phyloP scores from a whole-genome alignment of 2,329 filamentous ascomycete genomes.

The Byssoonygena ceratinophila region DNA sequence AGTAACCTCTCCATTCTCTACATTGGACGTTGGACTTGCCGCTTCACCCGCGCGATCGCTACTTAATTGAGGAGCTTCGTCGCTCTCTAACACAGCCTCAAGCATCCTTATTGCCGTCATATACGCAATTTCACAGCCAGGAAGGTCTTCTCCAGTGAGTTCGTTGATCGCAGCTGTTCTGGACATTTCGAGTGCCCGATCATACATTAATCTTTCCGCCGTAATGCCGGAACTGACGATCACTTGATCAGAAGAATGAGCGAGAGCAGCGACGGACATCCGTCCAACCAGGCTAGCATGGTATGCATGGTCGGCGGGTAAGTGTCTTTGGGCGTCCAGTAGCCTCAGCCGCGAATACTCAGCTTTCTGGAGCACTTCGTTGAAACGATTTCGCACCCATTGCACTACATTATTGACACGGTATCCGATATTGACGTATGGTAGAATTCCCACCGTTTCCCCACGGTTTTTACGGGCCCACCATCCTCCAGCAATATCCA shows the following conservation, averaged over 20 bases:
- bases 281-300: slow-evolving; percentile 68
- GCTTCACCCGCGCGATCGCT: slow-evolving; percentile 20
- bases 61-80: slow-evolving; percentile 44
- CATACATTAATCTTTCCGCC: slow-evolving; percentile 96
- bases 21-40: slow-evolving; percentile 18
- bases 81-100: slow-evolving; percentile 82
- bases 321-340: slow-evolving; percentile 68
- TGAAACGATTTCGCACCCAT: slow-evolving; percentile 89
- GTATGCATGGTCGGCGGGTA: slow-evolving; percentile 74
- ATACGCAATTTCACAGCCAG: slow-evolving; percentile 84
- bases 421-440: slow-evolving; percentile 46
- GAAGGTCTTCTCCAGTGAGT: slow-evolving; percentile 78
- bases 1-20: slow-evolving; percentile 33
- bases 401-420: slow-evolving; percentile 90
- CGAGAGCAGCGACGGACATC: slow-evolving; percentile 46
- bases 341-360: slow-evolving; percentile 86
- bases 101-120: slow-evolving; percentile 88
- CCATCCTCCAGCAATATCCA: slow-evolving; percentile 90
- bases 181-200: slow-evolving; percentile 94
- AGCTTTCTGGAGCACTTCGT: slow-evolving; percentile 92
- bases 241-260: slow-evolving; percentile 65
- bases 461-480: slow-evolving; percentile 70
- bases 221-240: slow-evolving; percentile 79
- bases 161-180: slow-evolving; percentile 89
- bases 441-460: slow-evolving; percentile 44